phyloP scores from a whole-genome alignment of 2,329 filamentous ascomycete genomes.

The Colletotrichum theobromicola region DNA sequence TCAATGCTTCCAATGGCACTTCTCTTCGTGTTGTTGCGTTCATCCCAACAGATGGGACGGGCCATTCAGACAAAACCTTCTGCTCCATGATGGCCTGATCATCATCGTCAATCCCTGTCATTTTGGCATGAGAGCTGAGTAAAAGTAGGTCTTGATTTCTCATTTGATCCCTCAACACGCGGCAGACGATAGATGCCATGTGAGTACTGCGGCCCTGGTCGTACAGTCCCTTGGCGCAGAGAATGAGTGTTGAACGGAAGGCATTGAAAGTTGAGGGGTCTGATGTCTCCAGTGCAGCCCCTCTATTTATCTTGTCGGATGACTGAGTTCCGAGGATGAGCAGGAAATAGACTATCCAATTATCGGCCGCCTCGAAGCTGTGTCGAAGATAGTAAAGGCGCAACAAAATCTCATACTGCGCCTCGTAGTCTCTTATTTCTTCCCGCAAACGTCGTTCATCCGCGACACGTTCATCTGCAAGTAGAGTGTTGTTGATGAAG shows the following conservation, averaged over 20 bases:
- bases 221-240: background rate
- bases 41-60: background rate
- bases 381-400: background rate
- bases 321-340: background rate
- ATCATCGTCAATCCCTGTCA: background rate
- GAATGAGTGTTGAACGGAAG: background rate
- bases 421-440: background rate
- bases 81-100: background rate
- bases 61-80: background rate
- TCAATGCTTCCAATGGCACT: background rate
- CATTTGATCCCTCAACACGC: background rate
- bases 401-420: background rate
- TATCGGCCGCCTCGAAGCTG: background rate
- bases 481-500: background rate
- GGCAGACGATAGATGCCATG: background rate
- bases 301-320: background rate
- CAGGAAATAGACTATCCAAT: background rate
- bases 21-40: background rate
- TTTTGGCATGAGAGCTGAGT: background rate
- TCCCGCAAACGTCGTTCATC: background rate
- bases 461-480: rapidly evolving
- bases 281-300: background rate
- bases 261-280: background rate
- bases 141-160: background rate
- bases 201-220: background rate